Percentiles rank a stretch among this genome's conserved stretches.
phyloP scores from a whole-genome alignment of 2,329 filamentous ascomycete species.

The Kalaharituber pfeilii region DNA sequence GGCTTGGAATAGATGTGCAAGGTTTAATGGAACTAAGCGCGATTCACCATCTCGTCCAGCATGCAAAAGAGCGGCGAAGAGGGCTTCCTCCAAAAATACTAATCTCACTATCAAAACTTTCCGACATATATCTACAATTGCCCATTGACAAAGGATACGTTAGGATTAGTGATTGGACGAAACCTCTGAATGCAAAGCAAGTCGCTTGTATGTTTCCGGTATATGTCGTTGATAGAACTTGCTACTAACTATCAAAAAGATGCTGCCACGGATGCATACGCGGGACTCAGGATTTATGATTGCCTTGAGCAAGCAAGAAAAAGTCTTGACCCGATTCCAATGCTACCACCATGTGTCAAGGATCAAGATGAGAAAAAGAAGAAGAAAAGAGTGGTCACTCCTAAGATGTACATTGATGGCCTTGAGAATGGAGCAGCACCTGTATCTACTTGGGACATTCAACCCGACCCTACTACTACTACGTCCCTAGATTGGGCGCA shows the following conservation, averaged over 20 bases:
- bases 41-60: conserved; percentile 55
- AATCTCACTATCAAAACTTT: conserved; percentile 51
- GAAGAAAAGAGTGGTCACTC: conserved; percentile 22
- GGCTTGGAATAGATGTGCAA: conserved; percentile 44
- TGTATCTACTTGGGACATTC: neutral
- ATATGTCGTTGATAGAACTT: conserved; percentile 20
- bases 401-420: conserved; percentile 22
- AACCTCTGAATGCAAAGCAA: conserved; percentile 44
- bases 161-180: conserved; percentile 58
- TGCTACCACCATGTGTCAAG: conserved; percentile 50
- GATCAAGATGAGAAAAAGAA: conserved; percentile 30
- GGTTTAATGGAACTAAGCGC: conserved; percentile 71
- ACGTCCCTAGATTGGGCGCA: conserved; percentile 20
- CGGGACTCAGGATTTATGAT: conserved; percentile 54
- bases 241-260: conserved; percentile 33
- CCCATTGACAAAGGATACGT: conserved; percentile 62
- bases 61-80: conserved; percentile 36
- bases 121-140: conserved; percentile 51
- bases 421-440: conserved; percentile 6
- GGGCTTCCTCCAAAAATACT: conserved; percentile 46
- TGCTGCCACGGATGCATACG: conserved; percentile 70
- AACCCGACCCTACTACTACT: conserved; percentile 1
- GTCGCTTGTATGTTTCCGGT: conserved; percentile 42
- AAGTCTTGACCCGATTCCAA: conserved; percentile 50
- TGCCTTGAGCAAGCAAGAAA: conserved; percentile 51